These are phyloP conservation scores for Trametes elegans DNA, from an alignment of 768 basidiomycete genomes.

Conservation along the genomic window DNA sequence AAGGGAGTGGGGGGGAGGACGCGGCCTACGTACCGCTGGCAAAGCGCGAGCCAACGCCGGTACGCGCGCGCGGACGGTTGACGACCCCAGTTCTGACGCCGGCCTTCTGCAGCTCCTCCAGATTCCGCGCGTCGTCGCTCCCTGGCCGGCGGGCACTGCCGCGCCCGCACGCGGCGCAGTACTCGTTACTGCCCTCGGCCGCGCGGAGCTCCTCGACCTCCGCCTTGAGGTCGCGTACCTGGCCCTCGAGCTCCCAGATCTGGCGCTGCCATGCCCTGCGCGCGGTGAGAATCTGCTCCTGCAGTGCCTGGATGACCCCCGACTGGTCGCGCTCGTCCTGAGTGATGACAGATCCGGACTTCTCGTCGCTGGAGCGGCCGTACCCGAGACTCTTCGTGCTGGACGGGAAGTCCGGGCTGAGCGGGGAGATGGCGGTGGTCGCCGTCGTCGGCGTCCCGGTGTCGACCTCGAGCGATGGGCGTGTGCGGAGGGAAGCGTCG, in stretches of 20 bases:
- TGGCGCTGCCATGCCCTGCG: slow-evolving; percentile 70
- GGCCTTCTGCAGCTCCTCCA: slow-evolving; percentile 27
- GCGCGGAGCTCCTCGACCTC: slow-evolving; percentile 60
- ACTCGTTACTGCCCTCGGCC: slow-evolving; percentile 36
- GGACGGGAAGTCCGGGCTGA: slow-evolving; percentile 39
- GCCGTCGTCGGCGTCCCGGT: slow-evolving; percentile 51
- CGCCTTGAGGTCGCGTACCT: slow-evolving; percentile 66
- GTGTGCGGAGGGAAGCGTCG: slow-evolving; percentile 21
- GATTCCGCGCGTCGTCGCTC: neutral
- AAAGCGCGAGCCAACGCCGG: slow-evolving; percentile 64
- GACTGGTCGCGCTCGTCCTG: slow-evolving; percentile 40
- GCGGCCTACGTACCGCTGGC: slow-evolving; percentile 44
- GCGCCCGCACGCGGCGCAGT: slow-evolving; percentile 64
- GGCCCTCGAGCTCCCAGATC: slow-evolving; percentile 72
- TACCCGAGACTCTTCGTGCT: slow-evolving; percentile 12
- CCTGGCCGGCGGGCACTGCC: slow-evolving; percentile 29
- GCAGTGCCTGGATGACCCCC: slow-evolving; percentile 49
- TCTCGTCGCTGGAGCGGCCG: slow-evolving; percentile 27
- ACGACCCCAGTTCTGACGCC: slow-evolving; percentile 41
- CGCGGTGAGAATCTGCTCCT: slow-evolving; percentile 56
- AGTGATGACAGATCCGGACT: slow-evolving; percentile 25
- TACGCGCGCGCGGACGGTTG: slow-evolving; percentile 64
- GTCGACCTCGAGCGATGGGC: slow-evolving; percentile 41
- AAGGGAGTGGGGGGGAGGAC: neutral
- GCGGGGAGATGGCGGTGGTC: slow-evolving; percentile 46